Percentiles rank a stretch among this genome's conserved stretches.
Conservation (phyloP, 1,284 basidiomycete species). For the Schizophyllum commune region DNA sequence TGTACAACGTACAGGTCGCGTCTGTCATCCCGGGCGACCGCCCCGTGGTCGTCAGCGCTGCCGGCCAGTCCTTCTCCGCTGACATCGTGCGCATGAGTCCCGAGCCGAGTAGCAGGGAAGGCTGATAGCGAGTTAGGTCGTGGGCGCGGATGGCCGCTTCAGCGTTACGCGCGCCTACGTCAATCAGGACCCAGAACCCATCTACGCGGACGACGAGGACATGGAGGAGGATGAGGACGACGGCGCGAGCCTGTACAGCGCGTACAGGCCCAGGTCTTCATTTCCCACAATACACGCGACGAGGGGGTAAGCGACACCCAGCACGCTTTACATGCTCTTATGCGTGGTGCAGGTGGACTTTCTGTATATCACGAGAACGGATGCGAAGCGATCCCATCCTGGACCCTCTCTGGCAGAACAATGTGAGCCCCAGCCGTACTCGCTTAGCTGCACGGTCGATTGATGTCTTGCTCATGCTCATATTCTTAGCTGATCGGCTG, state of each 20-base stretch:
- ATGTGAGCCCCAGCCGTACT: not conserved
- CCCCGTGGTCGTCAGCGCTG: constrained; percentile 2
- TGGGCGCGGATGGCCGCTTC: constrained; percentile 10
- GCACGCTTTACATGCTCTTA: not conserved
- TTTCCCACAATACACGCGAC: not conserved
- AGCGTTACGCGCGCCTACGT: constrained; percentile 7
- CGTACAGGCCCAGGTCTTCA: not conserved
- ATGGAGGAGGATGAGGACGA: not conserved
- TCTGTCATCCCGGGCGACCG: not conserved
- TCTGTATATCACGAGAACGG: not conserved
- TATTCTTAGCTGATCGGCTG: constrained; percentile 1
- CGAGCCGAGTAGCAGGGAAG: not conserved
- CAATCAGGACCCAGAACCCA: not conserved
- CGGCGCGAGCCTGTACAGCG: not conserved
- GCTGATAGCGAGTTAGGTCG: constrained; percentile 1
- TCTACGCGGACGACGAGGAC: constrained; percentile 3
- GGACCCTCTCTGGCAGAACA: not conserved
- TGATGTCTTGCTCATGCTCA: not conserved
- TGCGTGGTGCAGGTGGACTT: not conserved
- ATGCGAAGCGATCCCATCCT: not conserved
- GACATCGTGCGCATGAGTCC: constrained; percentile 6
- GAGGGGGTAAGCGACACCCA: not conserved
- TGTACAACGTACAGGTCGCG: constrained; percentile 3
- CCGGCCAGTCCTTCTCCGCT: constrained; percentile 2
- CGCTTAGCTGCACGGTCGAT: not conserved